Evolutionary conservation across 441 rosid species (phyloP), one percentile per base, ranked within the genome.

Genomic region (Adansonia grandidieri): DNA sequence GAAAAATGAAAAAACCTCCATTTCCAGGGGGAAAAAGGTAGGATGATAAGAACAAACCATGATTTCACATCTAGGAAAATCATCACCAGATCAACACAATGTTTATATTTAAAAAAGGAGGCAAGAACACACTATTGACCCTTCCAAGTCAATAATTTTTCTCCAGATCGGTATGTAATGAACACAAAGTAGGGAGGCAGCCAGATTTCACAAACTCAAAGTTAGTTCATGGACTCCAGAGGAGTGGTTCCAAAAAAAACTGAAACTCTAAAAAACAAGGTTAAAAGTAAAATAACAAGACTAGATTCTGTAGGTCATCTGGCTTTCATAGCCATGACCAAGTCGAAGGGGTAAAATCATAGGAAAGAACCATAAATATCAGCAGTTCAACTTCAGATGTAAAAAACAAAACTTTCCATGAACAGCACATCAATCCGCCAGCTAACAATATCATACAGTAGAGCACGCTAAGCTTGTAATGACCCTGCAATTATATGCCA

Each of bases 401-500:
- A 76, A 82, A 37, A 89, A 86, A 79, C 44, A 88, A 91, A 83
- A 91, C 84, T 88, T 85, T 89, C 89, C 89, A 91, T 82, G 91
- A 85, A 88, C 89, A 84, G 92, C 95, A 89, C 82, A 85, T 88
- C 89, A 86, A 88, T 71, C 95, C 88, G 82, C 91, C 96, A 87
- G 93, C 89, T 86, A 91, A 89, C 44, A 86, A 78, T 85, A 86
- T 90, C 91, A 90, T 71, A 86, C 77, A 89, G 81, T 86, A 32
- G 86, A 87, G 89, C 94, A 89, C 77, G 86, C 87, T 89, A 92
- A 85, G 83, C 93, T 87, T 86, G 93, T 82, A 85, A 72, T 85
- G 76, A 83, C 86, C 93, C 97, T 89, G 95, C 93, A 92, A 91
- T 91, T 88, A 79, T 88, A 84, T 85, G 91, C 70, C 94, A 89